Evolutionary conservation across 2,329 filamentous ascomycete genomes (phyloP).

Genomic region (Ascocoryne sarcoides): DNA sequence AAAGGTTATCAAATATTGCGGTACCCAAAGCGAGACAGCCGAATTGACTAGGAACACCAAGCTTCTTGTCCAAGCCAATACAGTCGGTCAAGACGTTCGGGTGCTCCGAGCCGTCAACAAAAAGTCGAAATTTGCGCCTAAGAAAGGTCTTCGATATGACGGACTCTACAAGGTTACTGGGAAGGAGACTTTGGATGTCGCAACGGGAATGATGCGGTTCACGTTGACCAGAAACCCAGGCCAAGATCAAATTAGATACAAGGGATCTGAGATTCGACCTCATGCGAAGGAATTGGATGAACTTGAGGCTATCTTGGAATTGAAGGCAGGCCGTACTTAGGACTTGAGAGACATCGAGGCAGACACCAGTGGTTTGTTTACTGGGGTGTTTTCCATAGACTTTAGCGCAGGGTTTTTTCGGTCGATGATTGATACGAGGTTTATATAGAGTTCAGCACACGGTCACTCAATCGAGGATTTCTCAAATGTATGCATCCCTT

Average conservation of each 20-base stretch:
- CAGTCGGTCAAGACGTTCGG: not conserved
- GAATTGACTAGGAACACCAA: slow-evolving; percentile 31
- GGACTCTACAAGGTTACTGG: slow-evolving; percentile 3
- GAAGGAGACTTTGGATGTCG: slow-evolving; percentile 1
- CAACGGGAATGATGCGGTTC: slow-evolving; percentile 4
- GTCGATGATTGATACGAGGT: too few relatives aligned
- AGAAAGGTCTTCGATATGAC: slow-evolving; percentile 4
- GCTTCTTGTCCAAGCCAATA: slow-evolving; percentile 9
- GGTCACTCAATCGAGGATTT: too few relatives aligned
- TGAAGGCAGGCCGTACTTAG: too few relatives aligned
- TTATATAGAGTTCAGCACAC: too few relatives aligned
- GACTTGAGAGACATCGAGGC: too few relatives aligned
- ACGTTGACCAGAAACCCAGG: slow-evolving; percentile 1
- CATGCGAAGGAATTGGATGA: slow-evolving; percentile 1
- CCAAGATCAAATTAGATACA: slow-evolving; percentile 4
- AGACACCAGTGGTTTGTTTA: too few relatives aligned
- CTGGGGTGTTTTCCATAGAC: too few relatives aligned
- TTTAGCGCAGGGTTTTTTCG: too few relatives aligned
- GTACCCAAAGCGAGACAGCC: slow-evolving; percentile 33
- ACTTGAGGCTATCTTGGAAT: not conserved
- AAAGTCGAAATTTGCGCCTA: slow-evolving; percentile 1
- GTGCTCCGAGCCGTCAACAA: slow-evolving; percentile 2
- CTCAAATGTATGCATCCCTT: too few relatives aligned
- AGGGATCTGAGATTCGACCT: not conserved
- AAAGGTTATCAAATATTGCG: slow-evolving; percentile 41